Conservation (phyloP, 2,329 filamentous ascomycete genomes). For the Aspergillus hiratsukae region DNA sequence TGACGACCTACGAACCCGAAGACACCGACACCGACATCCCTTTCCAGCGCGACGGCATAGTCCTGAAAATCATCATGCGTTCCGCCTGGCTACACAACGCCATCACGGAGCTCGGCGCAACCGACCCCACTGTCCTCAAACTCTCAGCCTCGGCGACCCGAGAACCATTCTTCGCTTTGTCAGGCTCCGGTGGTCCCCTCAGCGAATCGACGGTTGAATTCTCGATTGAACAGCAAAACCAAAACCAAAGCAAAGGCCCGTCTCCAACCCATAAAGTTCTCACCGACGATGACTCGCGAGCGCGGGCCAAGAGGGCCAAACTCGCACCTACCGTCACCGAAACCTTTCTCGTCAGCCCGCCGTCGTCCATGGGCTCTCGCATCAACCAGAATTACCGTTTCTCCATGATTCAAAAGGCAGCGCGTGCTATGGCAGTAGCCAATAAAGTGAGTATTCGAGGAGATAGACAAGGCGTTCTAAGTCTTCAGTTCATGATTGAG, state of each 20-base stretch:
- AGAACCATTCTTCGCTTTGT: constrained; percentile 70
- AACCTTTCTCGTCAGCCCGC: constrained; percentile 54
- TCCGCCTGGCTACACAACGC: constrained; percentile 49
- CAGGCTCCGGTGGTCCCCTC: constrained; percentile 56
- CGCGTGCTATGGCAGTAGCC: constrained; percentile 86
- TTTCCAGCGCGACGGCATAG: constrained; percentile 72
- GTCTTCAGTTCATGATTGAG: constrained; percentile 94
- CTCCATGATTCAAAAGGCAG: constrained; percentile 75
- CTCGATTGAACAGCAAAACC: constrained; percentile 43
- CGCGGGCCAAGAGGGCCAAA: constrained; percentile 30
- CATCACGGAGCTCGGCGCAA: constrained; percentile 52
- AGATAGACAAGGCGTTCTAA: constrained; percentile 84
- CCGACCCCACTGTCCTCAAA: constrained; percentile 68
- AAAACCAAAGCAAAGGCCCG: constrained; percentile 17
- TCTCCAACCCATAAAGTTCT: constrained; percentile 29
- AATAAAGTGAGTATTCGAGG: constrained; percentile 88
- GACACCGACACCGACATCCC: constrained; percentile 61
- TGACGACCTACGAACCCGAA: constrained; percentile 82
- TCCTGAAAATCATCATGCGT: constrained; percentile 94
- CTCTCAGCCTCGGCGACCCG: constrained; percentile 58
- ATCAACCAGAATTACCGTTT: constrained; percentile 83
- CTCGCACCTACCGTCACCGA: constrained; percentile 44
- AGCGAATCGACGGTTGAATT: constrained; percentile 60
- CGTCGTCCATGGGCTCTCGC: constrained; percentile 51
- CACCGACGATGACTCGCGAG: constrained; percentile 33